phyloP scores from a whole-genome alignment of 2,329 filamentous ascomycete genomes.

The Sarocladium brachiariae region DNA sequence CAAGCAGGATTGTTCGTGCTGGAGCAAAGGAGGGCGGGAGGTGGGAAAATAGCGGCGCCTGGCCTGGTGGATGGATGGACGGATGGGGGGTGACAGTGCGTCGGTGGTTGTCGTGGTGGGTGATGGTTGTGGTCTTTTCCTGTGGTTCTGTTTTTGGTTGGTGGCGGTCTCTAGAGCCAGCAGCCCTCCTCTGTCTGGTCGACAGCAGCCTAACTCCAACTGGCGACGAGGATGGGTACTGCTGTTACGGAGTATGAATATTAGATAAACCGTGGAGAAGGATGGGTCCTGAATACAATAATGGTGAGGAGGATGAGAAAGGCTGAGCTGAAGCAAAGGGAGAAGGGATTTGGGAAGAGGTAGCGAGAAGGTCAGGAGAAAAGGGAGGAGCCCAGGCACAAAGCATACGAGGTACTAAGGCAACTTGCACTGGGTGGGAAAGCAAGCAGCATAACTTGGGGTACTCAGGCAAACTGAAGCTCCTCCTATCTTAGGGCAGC shows the following conservation, averaged over 20 bases:
- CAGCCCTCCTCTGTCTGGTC: neutral
- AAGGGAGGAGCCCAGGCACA: neutral
- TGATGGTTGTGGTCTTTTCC: neutral
- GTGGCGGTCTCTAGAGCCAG: slow-evolving; percentile 1
- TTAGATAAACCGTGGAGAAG: neutral
- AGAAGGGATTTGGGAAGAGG: neutral
- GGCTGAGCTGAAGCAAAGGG: neutral
- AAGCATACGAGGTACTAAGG: neutral
- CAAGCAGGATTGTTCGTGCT: slow-evolving; percentile 5
- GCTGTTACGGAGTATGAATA: too few relatives aligned
- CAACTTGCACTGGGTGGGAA: neutral
- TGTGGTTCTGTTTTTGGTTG: neutral
- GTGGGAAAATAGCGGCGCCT: slow-evolving; percentile 7
- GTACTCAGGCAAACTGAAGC: too few relatives aligned
- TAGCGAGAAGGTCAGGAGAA: neutral
- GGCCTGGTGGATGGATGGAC: neutral
- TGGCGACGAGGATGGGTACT: too few relatives aligned
- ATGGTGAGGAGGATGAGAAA: neutral
- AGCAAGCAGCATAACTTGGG: too few relatives aligned
- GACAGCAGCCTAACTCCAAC: slow-evolving; percentile 6
- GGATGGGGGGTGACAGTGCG: neutral
- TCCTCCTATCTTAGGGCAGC: too few relatives aligned
- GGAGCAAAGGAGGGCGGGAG: slow-evolving; percentile 4
- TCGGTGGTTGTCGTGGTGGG: neutral
- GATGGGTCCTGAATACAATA: neutral